Evolutionary conservation across 2,329 filamentous ascomycete genomes (phyloP).

Genomic region (Amylocarpus encephaloides): DNA sequence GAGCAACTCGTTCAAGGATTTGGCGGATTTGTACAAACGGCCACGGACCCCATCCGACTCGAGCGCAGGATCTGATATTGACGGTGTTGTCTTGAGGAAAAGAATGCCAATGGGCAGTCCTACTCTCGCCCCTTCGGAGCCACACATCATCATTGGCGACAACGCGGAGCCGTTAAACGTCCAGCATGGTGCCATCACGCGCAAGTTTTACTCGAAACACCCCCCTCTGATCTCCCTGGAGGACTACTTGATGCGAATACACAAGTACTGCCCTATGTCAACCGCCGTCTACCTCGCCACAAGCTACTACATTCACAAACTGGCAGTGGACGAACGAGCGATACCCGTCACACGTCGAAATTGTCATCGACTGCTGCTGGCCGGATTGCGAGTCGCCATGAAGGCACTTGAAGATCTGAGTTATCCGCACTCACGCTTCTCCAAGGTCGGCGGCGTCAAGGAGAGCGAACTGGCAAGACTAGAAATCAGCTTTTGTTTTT

Average conservation of each 20-base stretch:
- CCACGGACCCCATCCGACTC: conserved; percentile 22
- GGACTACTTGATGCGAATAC: conserved; percentile 80
- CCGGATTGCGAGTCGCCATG: conserved; percentile 79
- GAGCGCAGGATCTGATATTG: conserved; percentile 36
- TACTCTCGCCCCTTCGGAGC: conserved; percentile 29
- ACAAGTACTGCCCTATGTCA: conserved; percentile 88
- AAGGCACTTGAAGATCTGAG: conserved; percentile 92
- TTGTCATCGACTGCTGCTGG: conserved; percentile 78
- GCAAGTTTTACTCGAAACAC: conserved; percentile 88
- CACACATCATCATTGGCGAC: conserved; percentile 58
- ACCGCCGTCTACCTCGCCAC: conserved; percentile 89
- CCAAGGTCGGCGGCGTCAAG: conserved; percentile 82
- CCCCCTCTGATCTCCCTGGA: conserved; percentile 76
- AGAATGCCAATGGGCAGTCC: conserved; percentile 27
- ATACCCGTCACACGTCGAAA: conserved; percentile 79
- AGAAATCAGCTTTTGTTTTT: conserved; percentile 84
- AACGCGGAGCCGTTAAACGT: conserved; percentile 67
- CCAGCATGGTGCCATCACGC: conserved; percentile 79
- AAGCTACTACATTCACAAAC: conserved; percentile 76
- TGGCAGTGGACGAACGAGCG: conserved; percentile 69
- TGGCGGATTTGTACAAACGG: conserved; percentile 26
- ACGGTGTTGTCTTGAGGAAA: conserved; percentile 50
- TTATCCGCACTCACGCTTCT: conserved; percentile 77
- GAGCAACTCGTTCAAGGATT: conserved; percentile 45
- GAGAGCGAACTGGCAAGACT: conserved; percentile 74